Evolutionary conservation across 345 rosid species (phyloP).

Genomic region (Xanthoceras sorbifolium): DNA sequence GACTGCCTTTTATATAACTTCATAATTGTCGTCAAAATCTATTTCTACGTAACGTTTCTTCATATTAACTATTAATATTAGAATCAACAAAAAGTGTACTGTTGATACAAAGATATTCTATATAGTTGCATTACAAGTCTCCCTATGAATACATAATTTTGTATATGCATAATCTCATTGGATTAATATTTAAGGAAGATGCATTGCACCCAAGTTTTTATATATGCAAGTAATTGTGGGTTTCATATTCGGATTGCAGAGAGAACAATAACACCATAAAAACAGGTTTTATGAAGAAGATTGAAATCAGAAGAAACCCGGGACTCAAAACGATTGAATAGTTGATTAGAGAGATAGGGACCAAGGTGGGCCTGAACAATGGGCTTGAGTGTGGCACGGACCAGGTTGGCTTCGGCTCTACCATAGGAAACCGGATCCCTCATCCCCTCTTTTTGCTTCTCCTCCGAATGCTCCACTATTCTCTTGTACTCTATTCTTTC

Average conservation of each 20-base stretch:
- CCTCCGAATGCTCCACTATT: constrained; percentile 45
- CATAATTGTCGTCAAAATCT: no score
- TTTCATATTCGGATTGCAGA: constrained; percentile 39
- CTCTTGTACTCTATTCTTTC: constrained; percentile 48
- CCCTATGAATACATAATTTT: no score
- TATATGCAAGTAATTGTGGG: no score
- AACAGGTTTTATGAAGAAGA: constrained; percentile 50
- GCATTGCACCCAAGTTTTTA: no score
- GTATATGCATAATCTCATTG: no score
- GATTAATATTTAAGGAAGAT: no score
- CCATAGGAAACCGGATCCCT: constrained; percentile 56
- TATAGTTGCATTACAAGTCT: no score
- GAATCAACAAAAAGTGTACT: no score
- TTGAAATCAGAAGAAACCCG: constrained; percentile 42
- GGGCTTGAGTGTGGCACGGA: constrained; percentile 58
- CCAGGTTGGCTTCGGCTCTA: constrained; percentile 52
- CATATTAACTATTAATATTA: no score
- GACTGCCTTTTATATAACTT: no score
- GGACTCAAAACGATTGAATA: constrained; percentile 44
- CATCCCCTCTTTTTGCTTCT: constrained; percentile 52
- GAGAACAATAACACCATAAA: constrained; percentile 49
- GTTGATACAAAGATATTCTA: no score
- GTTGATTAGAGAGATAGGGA: constrained; percentile 40
- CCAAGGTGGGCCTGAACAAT: constrained; percentile 55
- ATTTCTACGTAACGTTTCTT: no score